Base-by-base conservation (phyloP, 352 stramenopile species). In the Pythium coloratum region DNA sequence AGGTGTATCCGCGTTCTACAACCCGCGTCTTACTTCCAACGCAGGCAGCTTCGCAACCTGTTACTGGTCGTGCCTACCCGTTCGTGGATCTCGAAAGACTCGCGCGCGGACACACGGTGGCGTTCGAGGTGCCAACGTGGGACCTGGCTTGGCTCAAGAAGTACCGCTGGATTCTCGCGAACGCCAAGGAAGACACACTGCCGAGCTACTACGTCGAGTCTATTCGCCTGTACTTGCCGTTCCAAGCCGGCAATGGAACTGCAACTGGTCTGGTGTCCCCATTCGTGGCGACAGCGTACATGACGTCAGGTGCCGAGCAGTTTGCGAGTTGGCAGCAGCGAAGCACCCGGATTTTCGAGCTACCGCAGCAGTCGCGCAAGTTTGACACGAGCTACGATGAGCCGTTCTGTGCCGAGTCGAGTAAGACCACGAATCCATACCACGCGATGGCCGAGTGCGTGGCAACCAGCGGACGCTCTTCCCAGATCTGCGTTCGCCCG, bases 201-300 rank as follows among this genome's bases (percentile, higher is more conserved):
- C 30, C 59, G 49, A 59, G 49, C 49, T 57, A 50, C 58, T 64
- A 64, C 46, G 58, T 64, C 44, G 58, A 57, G 28, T 57, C 58
- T 0, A 50, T 66, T 5, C 59, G 59, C 2, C 24, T 66, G 14
- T 59, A 59, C 59, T 28, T 66, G 49, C 59, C 49, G 3, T 53
- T 66, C 33, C 34, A 34, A 66, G 12, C 8, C 34, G 6, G 18
- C 12, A 14, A 26, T 9, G 1, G 7, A n/a, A 2, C 20, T 16
- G 0, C 60, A 8, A 54, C n/a, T 18, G 8, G 49, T 24, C 1
- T 38, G 12, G 20, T 42, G 34, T n/a, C 50, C 54, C 34, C 44
- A 6, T 51, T 51, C 16, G 50, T 49, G 2, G 60, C 51, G 18
- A 60, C 50, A 6, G 49, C 58, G 7, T 24, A 33, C 6, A 51